phyloP scores from a whole-genome alignment of 176 grass and related monocot species.

The Aegilops sharonensis region DNA sequence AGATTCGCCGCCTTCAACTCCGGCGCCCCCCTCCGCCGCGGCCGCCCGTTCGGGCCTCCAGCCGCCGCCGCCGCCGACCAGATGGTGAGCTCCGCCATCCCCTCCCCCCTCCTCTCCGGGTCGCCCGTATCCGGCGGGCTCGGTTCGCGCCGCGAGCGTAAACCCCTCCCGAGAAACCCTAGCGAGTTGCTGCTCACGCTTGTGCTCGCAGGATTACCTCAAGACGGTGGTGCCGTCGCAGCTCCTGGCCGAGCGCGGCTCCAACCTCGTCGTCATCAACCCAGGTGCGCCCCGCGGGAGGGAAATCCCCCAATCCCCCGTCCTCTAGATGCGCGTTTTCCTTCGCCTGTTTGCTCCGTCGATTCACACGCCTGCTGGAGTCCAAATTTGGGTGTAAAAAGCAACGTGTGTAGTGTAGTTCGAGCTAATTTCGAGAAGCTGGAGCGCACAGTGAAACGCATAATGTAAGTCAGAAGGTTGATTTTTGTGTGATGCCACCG shows the following conservation, averaged over 20 bases:
- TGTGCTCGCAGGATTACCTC: conserved; percentile 66
- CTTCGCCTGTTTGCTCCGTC: background rate
- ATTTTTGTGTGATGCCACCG: background rate
- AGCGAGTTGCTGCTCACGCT: background rate
- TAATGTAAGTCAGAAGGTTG: background rate
- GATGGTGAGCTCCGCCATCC: conserved; percentile 10
- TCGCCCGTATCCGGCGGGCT: background rate
- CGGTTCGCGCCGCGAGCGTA: background rate
- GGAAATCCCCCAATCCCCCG: conserved; percentile 15
- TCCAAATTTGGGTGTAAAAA: background rate
- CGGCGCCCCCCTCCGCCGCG: background rate
- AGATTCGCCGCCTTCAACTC: background rate
- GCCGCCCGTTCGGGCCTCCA: background rate
- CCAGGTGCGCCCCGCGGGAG: conserved; percentile 40
- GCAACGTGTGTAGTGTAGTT: background rate
- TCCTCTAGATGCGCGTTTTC: background rate
- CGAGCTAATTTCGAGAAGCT: background rate
- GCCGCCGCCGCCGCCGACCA: too few species aligned
- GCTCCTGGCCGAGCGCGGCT: conserved; percentile 79
- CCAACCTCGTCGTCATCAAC: conserved; percentile 96
- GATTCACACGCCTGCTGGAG: background rate
- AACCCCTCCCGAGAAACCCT: conserved; percentile 30
- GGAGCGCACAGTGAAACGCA: background rate
- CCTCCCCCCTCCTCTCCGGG: background rate
- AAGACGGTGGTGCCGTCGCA: conserved; percentile 90